Conservation (phyloP, 257 asterid species). For the Nicotiana knightiana region DNA sequence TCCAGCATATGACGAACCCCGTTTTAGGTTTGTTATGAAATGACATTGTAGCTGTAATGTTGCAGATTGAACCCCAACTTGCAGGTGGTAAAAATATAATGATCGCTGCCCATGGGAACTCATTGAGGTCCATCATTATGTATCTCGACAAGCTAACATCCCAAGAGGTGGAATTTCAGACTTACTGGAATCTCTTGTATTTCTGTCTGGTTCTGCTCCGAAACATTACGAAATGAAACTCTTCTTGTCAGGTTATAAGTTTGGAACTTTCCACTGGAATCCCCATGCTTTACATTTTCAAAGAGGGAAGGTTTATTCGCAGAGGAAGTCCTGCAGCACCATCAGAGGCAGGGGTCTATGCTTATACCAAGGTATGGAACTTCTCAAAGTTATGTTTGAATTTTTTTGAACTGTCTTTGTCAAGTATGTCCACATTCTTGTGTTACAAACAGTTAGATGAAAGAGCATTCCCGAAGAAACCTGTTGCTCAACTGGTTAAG, state of each 20-base stretch:
- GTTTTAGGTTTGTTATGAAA: not conserved
- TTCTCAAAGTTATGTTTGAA: not conserved
- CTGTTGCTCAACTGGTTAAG: not conserved
- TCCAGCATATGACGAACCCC: not conserved
- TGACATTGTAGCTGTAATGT: slow-evolving; percentile 15
- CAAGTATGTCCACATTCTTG: not conserved
- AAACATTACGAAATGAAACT: not conserved
- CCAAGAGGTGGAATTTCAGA: slow-evolving; percentile 60
- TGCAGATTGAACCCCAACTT: slow-evolving; percentile 89
- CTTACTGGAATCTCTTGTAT: not conserved
- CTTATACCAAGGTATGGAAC: slow-evolving; percentile 81
- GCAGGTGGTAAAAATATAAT: slow-evolving; percentile 68
- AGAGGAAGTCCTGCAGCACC: slow-evolving; percentile 98
- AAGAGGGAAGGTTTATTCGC: slow-evolving; percentile 78
- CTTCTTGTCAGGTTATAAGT: slow-evolving; percentile 66
- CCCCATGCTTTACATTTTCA: slow-evolving; percentile 94
- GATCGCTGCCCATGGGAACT: slow-evolving; percentile 99
- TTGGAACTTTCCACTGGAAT: slow-evolving; percentile 95
- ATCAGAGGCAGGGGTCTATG: slow-evolving; percentile 81
- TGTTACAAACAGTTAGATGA: not conserved
- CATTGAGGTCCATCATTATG: slow-evolving; percentile 96
- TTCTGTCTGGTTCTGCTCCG: not conserved
- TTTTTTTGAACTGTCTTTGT: not conserved
- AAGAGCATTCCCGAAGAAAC: not conserved
- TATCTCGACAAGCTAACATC: slow-evolving; percentile 93